These are phyloP conservation scores for Phanerochaete carnosa DNA, from an alignment of 768 basidiomycete species.

Conservation along the genomic window DNA sequence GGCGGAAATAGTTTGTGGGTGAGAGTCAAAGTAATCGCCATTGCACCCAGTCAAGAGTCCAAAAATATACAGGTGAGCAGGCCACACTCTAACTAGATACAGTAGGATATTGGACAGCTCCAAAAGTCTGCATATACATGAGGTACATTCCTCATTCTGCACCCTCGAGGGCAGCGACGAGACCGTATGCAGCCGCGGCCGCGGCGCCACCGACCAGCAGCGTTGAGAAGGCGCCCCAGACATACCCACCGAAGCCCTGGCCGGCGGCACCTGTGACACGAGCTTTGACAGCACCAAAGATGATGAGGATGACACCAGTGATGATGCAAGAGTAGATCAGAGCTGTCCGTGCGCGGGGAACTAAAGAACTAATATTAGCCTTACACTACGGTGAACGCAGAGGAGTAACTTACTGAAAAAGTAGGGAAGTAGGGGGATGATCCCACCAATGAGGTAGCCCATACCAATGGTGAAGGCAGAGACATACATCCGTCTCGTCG, in stretches of 20 bases:
- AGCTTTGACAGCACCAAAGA: conserved; percentile 91
- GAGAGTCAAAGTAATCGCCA: too few species aligned
- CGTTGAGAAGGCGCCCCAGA: conserved; percentile 87
- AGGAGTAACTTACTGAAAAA: conserved; percentile 56
- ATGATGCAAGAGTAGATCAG: conserved; percentile 73
- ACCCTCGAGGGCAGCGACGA: conserved; percentile 50
- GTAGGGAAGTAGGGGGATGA: conserved; percentile 90
- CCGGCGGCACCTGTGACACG: conserved; percentile 80
- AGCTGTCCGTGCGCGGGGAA: conserved; percentile 61
- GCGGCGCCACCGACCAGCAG: conserved; percentile 88
- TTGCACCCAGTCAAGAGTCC: too few species aligned
- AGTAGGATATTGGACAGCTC: background rate
- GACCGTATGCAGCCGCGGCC: conserved; percentile 68
- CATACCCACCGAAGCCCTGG: conserved; percentile 57
- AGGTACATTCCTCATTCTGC: background rate
- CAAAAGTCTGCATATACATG: background rate
- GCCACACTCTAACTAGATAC: background rate
- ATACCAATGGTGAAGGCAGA: conserved; percentile 95
- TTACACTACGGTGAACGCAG: background rate
- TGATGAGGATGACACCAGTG: conserved; percentile 80
- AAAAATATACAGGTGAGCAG: background rate
- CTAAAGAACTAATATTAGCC: conserved; percentile 4
- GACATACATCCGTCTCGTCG: conserved; percentile 76
- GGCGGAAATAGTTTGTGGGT: too few species aligned
- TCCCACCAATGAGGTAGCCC: conserved; percentile 89